phyloP scores from a whole-genome alignment of 192 early-diverging fungal species.

The Glomus cerebriforme region DNA sequence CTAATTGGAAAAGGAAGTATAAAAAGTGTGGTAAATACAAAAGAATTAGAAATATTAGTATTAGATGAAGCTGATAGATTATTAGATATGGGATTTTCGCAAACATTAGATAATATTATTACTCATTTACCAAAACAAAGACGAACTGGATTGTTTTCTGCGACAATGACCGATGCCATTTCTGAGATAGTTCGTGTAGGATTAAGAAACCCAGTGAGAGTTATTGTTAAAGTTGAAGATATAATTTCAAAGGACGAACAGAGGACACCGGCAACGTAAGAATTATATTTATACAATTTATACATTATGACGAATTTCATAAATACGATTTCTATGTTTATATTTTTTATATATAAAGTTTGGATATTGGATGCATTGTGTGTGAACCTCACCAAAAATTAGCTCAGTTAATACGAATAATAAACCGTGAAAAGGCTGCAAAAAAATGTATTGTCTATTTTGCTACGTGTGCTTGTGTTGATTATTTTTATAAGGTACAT shows the following conservation, averaged over 20 bases:
- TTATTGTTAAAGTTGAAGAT: slow-evolving; percentile 88
- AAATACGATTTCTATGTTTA: background rate
- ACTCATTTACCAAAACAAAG: slow-evolving; percentile 87
- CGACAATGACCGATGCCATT: slow-evolving; percentile 93
- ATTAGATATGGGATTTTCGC: slow-evolving; percentile 93
- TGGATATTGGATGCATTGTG: slow-evolving; percentile 74
- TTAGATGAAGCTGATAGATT: slow-evolving; percentile 95
- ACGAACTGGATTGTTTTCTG: slow-evolving; percentile 93
- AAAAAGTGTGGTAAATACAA: slow-evolving; percentile 60
- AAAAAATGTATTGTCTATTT: slow-evolving; percentile 95
- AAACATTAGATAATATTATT: slow-evolving; percentile 78
- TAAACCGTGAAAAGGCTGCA: slow-evolving; percentile 53
- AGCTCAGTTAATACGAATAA: slow-evolving; percentile 66
- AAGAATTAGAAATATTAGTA: slow-evolving; percentile 84
- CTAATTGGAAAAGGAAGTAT: slow-evolving; percentile 42
- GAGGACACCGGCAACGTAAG: slow-evolving; percentile 62
- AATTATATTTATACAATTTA: background rate
- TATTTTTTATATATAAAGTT: slow-evolving; percentile 37
- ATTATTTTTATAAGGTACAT: slow-evolving; percentile 81
- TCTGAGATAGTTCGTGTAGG: slow-evolving; percentile 82
- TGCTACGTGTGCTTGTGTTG: slow-evolving; percentile 93
- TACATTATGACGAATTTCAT: slow-evolving; percentile 3
- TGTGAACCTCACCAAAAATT: slow-evolving; percentile 83
- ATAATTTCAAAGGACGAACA: slow-evolving; percentile 52
- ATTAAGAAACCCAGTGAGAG: slow-evolving; percentile 86